Percentiles rank a stretch among this genome's conserved stretches.
phyloP scores from a whole-genome alignment of 2,329 filamentous ascomycete genomes.

The Epichloe sibirici region DNA sequence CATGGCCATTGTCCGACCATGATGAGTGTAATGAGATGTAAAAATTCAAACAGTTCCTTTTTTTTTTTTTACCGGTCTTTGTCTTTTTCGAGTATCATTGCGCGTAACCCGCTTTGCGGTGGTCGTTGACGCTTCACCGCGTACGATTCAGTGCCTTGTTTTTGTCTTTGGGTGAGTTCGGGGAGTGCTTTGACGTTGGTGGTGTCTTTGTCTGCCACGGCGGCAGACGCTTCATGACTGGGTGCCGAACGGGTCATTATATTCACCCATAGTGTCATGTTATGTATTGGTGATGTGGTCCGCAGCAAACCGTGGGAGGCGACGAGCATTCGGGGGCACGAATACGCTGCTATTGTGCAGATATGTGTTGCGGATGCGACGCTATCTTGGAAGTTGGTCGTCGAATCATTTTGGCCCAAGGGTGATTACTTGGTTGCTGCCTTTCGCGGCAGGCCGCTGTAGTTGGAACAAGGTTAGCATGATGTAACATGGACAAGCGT shows the following conservation, averaged over 20 bases:
- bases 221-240: no score
- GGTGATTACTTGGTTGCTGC: constrained; percentile 25
- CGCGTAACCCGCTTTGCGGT: no score
- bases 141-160: no score
- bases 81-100: neutral
- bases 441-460: constrained; percentile 28
- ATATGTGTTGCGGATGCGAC: constrained; percentile 16
- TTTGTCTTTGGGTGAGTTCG: no score
- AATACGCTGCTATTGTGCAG: constrained; percentile 13
- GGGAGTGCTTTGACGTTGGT: no score
- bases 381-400: constrained; percentile 18
- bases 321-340: neutral
- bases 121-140: no score
- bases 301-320: neutral
- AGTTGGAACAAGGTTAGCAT: constrained; percentile 10
- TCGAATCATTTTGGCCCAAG: constrained; percentile 26
- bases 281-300: neutral
- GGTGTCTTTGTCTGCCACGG: no score
- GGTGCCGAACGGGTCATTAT: no score
- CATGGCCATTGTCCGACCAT: neutral
- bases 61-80: neutral
- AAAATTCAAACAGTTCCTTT: neutral
- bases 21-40: neutral
- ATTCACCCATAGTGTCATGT: no score
- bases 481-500: neutral